phyloP scores from a whole-genome alignment of 495 filamentous ascomycete genomes.

The Neurospora sp. region DNA sequence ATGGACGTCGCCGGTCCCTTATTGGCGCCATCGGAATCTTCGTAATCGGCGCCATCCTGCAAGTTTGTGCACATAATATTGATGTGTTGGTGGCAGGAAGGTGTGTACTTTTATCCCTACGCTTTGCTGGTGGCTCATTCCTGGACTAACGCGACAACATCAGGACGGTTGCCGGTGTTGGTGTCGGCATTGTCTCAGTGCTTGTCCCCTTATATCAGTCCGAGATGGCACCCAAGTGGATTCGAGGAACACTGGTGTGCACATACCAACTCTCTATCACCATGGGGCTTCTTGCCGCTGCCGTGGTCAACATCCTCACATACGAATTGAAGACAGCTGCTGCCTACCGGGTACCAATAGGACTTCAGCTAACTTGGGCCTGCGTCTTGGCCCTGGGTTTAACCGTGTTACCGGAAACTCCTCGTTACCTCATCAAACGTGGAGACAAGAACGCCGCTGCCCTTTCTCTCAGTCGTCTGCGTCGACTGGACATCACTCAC shows the following conservation, averaged over 20 bases:
- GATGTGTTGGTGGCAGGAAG: conserved; percentile 48
- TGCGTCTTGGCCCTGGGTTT: conserved; percentile 66
- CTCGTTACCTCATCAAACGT: conserved; percentile 76
- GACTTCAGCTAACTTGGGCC: conserved; percentile 78
- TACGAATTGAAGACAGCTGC: conserved; percentile 50
- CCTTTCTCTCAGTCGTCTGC: conserved; percentile 62
- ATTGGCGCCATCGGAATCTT: conserved; percentile 66
- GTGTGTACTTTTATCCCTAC: conserved; percentile 22
- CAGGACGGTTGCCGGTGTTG: conserved; percentile 63
- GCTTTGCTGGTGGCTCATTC: neutral
- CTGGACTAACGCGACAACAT: conserved; percentile 2
- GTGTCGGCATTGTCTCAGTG: conserved; percentile 76
- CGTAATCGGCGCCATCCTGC: conserved; percentile 69
- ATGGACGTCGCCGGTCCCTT: conserved; percentile 69
- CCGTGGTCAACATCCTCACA: conserved; percentile 72
- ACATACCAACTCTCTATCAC: conserved; percentile 90
- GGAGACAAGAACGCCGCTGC: conserved; percentile 60
- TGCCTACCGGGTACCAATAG: conserved; percentile 78
- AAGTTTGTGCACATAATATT: conserved; percentile 60
- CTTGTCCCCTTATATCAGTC: conserved; percentile 83
- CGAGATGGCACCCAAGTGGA: conserved; percentile 83
- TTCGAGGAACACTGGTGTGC: conserved; percentile 83
- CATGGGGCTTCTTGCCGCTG: conserved; percentile 69
- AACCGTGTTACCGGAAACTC: conserved; percentile 73
- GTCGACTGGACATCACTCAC: conserved; percentile 67